These are phyloP conservation scores for Mortierella antarctica DNA, from an alignment of 192 early-diverging fungal species.

Conservation along the genomic window DNA sequence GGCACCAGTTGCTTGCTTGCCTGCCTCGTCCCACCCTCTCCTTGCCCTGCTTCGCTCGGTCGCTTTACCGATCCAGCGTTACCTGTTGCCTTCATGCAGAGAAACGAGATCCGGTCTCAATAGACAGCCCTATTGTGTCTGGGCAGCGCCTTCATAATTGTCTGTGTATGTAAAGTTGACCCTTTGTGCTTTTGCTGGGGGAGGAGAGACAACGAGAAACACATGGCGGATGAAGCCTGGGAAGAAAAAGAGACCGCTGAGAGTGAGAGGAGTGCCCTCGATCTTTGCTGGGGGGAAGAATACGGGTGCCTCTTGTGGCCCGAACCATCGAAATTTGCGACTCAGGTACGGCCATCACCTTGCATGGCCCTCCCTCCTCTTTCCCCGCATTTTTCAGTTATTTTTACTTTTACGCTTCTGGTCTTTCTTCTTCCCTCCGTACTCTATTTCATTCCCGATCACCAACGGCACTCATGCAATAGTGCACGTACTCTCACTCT, in stretches of 20 bases:
- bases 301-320: not conserved
- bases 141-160: not conserved
- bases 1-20: not conserved
- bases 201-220: not conserved
- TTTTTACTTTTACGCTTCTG: conserved; percentile 5
- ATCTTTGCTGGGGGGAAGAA: not conserved
- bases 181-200: conserved; percentile 1
- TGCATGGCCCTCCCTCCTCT: not conserved
- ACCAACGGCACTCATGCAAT: too few relatives aligned
- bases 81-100: too few relatives aligned
- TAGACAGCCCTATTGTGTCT: not conserved
- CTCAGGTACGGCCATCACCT: too few relatives aligned
- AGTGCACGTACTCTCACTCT: too few relatives aligned
- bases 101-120: too few relatives aligned
- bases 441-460: too few relatives aligned
- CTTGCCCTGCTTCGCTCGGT: too few relatives aligned
- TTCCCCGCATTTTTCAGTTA: not conserved
- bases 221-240: not conserved
- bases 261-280: conserved; percentile 6
- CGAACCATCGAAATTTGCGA: too few relatives aligned
- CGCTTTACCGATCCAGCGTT: too few relatives aligned
- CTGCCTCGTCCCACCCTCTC: too few relatives aligned
- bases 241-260: not conserved
- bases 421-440: not conserved
- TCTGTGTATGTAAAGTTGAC: conserved; percentile 1